Percentiles rank a stretch among this genome's conserved stretches.
phyloP scores from a whole-genome alignment of 179 eudicot genomes.

The Sideroxylon spinosum region DNA sequence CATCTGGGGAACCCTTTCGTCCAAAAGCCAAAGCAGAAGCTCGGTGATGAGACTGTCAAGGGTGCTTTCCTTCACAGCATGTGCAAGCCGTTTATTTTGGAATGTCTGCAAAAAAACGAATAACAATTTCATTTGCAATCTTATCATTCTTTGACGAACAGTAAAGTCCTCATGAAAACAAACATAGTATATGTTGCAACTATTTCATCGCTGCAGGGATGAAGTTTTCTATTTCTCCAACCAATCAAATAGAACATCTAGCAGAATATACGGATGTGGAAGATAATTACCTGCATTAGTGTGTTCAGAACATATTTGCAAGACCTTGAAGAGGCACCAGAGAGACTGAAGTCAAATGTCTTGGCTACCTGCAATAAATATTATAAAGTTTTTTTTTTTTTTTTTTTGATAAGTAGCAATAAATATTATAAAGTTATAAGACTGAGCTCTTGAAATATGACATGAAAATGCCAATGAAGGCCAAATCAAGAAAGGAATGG shows the following conservation, averaged over 20 bases:
- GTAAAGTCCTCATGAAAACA: not conserved
- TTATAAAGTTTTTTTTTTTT: not conserved
- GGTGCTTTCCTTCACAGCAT: conserved; percentile 82
- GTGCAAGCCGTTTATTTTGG: conserved; percentile 79
- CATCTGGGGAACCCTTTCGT: conserved; percentile 93
- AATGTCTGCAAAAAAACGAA: conserved; percentile 55
- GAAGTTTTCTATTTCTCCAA: no score
- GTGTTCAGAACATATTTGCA: conserved; percentile 97
- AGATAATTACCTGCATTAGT: conserved; percentile 73
- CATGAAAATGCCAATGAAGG: not conserved
- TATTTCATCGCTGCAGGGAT: no score
- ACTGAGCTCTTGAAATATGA: no score
- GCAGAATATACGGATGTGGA: conserved; percentile 7
- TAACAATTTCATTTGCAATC: not conserved
- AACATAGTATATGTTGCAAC: not conserved
- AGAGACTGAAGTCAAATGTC: conserved; percentile 85
- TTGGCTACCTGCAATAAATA: conserved; percentile 62
- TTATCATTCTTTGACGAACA: not conserved
- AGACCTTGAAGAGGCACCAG: conserved; percentile 95
- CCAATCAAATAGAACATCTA: not conserved
- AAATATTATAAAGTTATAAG: no score
- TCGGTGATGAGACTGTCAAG: conserved; percentile 79
- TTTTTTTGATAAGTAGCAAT: not conserved
- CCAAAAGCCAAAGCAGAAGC: conserved; percentile 97
- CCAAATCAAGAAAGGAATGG: not conserved